phyloP scores from a whole-genome alignment of 2,329 filamentous ascomycete species.

The Xylariomycetidae sp. region DNA sequence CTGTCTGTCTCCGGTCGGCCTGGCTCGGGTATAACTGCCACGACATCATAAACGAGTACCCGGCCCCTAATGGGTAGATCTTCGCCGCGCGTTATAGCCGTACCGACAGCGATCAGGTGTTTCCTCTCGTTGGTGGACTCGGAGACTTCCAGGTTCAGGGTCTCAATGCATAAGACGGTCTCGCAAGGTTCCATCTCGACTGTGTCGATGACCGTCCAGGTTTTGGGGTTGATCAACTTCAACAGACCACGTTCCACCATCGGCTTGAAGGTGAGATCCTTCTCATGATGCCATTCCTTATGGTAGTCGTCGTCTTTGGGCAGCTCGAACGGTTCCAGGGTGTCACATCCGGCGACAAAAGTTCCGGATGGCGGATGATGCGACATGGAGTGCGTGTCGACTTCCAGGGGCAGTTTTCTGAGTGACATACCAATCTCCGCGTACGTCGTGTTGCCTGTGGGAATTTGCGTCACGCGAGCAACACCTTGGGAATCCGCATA shows the following conservation, averaged over 20 bases:
- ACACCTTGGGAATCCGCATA: conserved; percentile 70
- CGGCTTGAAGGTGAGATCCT: conserved; percentile 56
- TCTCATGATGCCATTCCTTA: conserved; percentile 72
- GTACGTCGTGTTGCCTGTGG: conserved; percentile 54
- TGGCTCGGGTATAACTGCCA: conserved; percentile 84
- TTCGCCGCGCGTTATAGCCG: conserved; percentile 80
- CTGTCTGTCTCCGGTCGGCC: conserved; percentile 78
- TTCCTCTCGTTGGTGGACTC: conserved; percentile 84
- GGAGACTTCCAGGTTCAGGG: conserved; percentile 80
- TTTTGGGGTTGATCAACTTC: conserved; percentile 71
- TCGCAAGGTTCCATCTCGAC: conserved; percentile 69
- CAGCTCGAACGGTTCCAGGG: conserved; percentile 66
- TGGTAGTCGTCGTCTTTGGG: conserved; percentile 83
- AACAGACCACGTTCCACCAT: conserved; percentile 65
- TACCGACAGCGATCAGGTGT: conserved; percentile 78
- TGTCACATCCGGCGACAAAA: conserved; percentile 71
- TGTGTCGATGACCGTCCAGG: conserved; percentile 73
- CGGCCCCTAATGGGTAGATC: conserved; percentile 80
- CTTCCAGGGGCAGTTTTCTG: conserved; percentile 61
- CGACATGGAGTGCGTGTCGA: conserved; percentile 65
- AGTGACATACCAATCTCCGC: conserved; percentile 71
- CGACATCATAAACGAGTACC: conserved; percentile 87
- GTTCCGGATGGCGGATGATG: conserved; percentile 71
- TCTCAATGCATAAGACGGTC: conserved; percentile 73
- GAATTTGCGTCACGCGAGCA: conserved; percentile 68